Conservation (phyloP, 148 eudicot species). For the Camellia lanceoleosa region DNA sequence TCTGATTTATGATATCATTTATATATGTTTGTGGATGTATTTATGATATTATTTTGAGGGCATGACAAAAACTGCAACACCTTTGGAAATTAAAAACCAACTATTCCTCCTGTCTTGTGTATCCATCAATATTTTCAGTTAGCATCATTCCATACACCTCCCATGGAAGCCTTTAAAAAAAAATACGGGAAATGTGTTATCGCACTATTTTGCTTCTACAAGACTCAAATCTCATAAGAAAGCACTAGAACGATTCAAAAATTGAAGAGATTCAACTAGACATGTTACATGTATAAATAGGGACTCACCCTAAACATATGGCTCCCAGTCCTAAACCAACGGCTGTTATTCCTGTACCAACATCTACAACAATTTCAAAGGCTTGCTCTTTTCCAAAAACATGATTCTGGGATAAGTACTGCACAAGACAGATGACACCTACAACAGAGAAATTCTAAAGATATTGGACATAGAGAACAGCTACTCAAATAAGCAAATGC, state of each 20-base stretch:
- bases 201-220: not conserved
- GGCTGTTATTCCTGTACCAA: slow-evolving; percentile 97
- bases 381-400: slow-evolving; percentile 57
- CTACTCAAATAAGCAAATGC: not conserved
- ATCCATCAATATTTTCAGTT: slow-evolving; percentile 70
- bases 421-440: slow-evolving; percentile 82
- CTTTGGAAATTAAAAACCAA: slow-evolving; percentile 62
- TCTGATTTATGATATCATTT: too few relatives aligned
- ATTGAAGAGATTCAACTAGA: not conserved
- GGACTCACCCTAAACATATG: slow-evolving; percentile 53
- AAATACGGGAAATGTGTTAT: not conserved
- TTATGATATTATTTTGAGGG: too few relatives aligned
- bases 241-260: not conserved
- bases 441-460: not conserved
- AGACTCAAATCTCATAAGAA: not conserved
- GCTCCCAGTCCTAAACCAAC: slow-evolving; percentile 84
- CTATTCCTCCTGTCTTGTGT: slow-evolving; percentile 56
- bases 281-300: not conserved
- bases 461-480: not conserved
- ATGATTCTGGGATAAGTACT: slow-evolving; percentile 64
- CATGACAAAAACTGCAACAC: slow-evolving; percentile 15
- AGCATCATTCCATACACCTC: slow-evolving; percentile 84
- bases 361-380: slow-evolving; percentile 71
- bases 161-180: slow-evolving; percentile 77
- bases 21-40: too few relatives aligned